phyloP scores from a whole-genome alignment of 2,329 filamentous ascomycete genomes.

The Fusarium sp. region DNA sequence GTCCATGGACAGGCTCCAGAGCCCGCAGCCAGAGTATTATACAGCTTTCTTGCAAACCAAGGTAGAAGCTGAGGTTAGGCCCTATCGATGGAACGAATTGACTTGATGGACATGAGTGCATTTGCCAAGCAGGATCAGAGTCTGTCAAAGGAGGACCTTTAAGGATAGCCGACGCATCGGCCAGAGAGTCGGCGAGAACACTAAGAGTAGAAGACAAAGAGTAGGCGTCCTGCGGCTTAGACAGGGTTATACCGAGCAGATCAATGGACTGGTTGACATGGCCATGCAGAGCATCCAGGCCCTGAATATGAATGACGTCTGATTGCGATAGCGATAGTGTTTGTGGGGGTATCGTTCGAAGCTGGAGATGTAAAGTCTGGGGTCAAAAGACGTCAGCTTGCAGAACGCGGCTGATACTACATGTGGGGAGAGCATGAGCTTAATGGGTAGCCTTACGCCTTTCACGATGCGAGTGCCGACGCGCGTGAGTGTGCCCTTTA shows the following conservation, averaged over 20 bases:
- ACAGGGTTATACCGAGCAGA: slow-evolving; percentile 81
- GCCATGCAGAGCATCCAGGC: slow-evolving; percentile 79
- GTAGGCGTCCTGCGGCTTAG: slow-evolving; percentile 67
- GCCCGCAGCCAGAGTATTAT: slow-evolving; percentile 78
- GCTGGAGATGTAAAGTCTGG: slow-evolving; percentile 80
- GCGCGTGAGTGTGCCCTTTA: slow-evolving; percentile 93
- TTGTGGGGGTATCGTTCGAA: slow-evolving; percentile 73
- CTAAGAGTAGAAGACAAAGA: slow-evolving; percentile 69
- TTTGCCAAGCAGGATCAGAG: slow-evolving; percentile 59
- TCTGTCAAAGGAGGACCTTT: slow-evolving; percentile 64
- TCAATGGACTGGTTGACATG: slow-evolving; percentile 86
- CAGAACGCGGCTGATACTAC: slow-evolving; percentile 7
- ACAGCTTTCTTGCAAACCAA: slow-evolving; percentile 76
- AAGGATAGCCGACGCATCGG: slow-evolving; percentile 65
- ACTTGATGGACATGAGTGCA: slow-evolving; percentile 57
- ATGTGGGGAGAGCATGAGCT: slow-evolving; percentile 39
- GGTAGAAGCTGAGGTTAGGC: slow-evolving; percentile 78
- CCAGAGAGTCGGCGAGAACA: slow-evolving; percentile 66
- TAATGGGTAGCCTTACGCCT: slow-evolving; percentile 69
- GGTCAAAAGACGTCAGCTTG: slow-evolving; percentile 14
- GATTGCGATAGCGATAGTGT: slow-evolving; percentile 62
- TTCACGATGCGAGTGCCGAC: slow-evolving; percentile 93
- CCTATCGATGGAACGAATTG: slow-evolving; percentile 63
- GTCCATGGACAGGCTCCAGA: slow-evolving; percentile 75
- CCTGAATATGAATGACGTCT: slow-evolving; percentile 70